Evolutionary conservation across 495 filamentous ascomycete genomes (phyloP), one percentile per base, ranked within the genome.

Genomic region (Mycothermus thermophilus): DNA sequence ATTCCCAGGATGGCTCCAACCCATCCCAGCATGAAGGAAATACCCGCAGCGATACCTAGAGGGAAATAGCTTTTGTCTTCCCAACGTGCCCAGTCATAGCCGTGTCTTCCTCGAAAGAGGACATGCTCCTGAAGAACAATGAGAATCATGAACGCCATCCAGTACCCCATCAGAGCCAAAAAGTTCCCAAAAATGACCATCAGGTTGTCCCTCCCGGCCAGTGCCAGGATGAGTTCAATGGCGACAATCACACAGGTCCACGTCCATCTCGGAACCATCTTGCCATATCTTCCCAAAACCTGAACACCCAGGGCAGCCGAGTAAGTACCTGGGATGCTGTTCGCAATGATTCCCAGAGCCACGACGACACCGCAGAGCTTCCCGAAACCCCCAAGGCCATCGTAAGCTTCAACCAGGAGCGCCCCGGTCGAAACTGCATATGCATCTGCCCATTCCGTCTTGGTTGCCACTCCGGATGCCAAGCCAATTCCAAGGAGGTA

Each of bases 401-500:
- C 58, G 47, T 69, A 80, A 13, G 67, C 79, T 46, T 75, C 69
- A 6, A 80, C 74, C 10, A 85, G 71, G 1, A 87, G 66, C 3
- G 75, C 73, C 3, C 79, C 81, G 2, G 74, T 67, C 0, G 66
- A 75, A 11, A 61, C 57, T 10, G 60, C 61, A 36, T 75, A 77
- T 8, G 77, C 73, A 3, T 46, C 56, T 1, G 51, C 43, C 67
- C 74, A 80, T 3, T 47, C 43, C 0, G 64, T 43, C 40, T 71
- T 69, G 25, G 61, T 59, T 1, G 61, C 44, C 4, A 77, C 58
- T 5, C 76, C 74, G 1, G 69, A 74, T 3, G 65, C 78, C 0
- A 87, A 65, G 3, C 81, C 81, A n/a, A 77, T 65, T 6, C 80
- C 81, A n/a, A 85, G 52, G 20, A 83, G 48, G 27, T 79, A 66